Base-by-base conservation (phyloP, 768 basidiomycete genomes). In the Podaxis pistillaris region DNA sequence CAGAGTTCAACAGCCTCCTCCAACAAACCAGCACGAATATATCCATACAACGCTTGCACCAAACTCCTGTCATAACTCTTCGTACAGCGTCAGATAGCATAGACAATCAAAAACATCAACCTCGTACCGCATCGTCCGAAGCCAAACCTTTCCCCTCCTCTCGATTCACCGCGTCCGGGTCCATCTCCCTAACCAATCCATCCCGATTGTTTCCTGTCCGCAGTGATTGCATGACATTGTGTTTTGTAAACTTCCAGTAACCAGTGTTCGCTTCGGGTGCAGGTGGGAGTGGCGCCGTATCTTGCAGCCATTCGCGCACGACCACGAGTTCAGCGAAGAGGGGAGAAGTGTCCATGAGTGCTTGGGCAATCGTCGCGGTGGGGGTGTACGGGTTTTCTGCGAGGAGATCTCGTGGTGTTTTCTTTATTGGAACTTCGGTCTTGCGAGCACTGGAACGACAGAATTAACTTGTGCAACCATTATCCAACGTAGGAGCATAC, bases 231-330 rank as follows among this genome's bases (percentile, higher is more conserved):
- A 90, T 81, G 5, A 92, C 77, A 28, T 78, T 84, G 68, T 89
- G 83, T 64, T 89, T 89, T 38, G 93, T 95, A 70, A 93, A 92
- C 62, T 85, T 86, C 86, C 89, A 90, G 74, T 94, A 95, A 2
- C 90, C 92, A 0, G 86, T 89, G 4, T 87, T 88, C 22, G 89
- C 87, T 68, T 91, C 93, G 0, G 88, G 88, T 47, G 81, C 79
- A 33, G 78, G 73, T 0, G 84, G 83, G n/a, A 79, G 62, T 0
- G 86, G 83, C 0, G 91, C 89, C 0, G 84, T 89, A 46, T 92
- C 90, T 64, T 93, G 90, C 1, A 94, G 79, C 93, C 93, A 95
- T 72, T 94, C 91, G n/a, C 90, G 85, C 7, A 94, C 87, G 49
- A 90, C 86, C 51, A 91, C 79, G 59, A 94, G 90, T 64, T 93